Evolutionary conservation across 129 eudicot genomes (phyloP), one percentile per base, ranked within the genome.

Genomic region (Chrysanthemum makinoi): DNA sequence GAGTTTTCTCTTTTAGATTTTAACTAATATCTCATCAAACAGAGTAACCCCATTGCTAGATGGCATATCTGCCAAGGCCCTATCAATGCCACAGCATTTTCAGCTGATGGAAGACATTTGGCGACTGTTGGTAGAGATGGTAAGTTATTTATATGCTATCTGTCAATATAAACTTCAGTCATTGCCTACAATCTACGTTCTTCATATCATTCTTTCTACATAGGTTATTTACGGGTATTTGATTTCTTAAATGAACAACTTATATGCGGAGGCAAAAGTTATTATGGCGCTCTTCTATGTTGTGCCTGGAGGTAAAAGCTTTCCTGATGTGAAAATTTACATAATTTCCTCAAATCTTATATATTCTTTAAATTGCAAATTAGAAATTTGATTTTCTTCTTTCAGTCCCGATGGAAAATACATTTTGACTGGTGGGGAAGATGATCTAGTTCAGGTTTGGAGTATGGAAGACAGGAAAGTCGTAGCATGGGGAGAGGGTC

Each of bases 401-500:
- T 47, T 72, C 86, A 89, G 97, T 84, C 52, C 83, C 79, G 97
- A 91, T 71, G 90, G 93, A 49, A 91, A 91, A 56, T 91, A 91
- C 80, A 86, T 91, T 69, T 77, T 91, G 79, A 86, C 96, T 53
- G 97, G 97, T 48, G 97, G 97, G 9, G 97, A 91, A 74, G 97
- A 91, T 66, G 97, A 91, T 83, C 84, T 91, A 28, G 97, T 91
- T 80, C 97, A 91, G 75, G 97, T 91, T 59, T 91, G 97, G 97
- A 91, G 97, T 66, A 88, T 91, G 97, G 97, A 91, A 60, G 93
- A 86, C 76, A 75, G 94, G 53, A 91, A 88, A 79, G 89, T 91
- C 66, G 91, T 91, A 22, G 97, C 97, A 54, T 91, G 97, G 97
- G 97, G 97, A 48, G 97, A 91, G 73, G 97, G 97, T 59, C 97